These are phyloP conservation scores for Plantago coronopus DNA, from an alignment of 305 asterid genomes.

Conservation along the genomic window DNA sequence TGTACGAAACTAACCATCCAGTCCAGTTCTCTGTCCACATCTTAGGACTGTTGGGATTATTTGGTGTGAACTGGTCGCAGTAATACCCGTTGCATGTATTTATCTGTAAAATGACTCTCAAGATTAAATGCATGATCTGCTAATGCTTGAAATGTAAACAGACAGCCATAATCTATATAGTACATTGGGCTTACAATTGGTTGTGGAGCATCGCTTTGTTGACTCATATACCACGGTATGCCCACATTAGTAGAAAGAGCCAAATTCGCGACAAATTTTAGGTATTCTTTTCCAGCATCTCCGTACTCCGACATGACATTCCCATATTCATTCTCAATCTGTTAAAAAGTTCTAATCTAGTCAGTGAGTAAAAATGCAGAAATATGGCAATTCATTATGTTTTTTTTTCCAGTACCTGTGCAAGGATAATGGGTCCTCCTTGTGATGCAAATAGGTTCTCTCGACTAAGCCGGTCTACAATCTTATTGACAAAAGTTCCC, in stretches of 20 bases:
- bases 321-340: constrained; percentile 54
- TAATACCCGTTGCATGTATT: constrained; percentile 36
- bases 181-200: constrained; percentile 25
- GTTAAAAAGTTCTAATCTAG: not conserved
- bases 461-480: constrained; percentile 35
- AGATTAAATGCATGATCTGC: not conserved
- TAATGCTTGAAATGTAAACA: not conserved
- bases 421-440: constrained; percentile 46
- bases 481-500: constrained; percentile 30
- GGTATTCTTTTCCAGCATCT: constrained; percentile 23
- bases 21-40: constrained; percentile 39
- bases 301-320: constrained; percentile 22
- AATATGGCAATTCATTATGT: no score
- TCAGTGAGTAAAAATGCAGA: not conserved
- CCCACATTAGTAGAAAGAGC: constrained; percentile 38
- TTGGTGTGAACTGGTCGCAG: constrained; percentile 29
- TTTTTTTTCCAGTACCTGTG: constrained; percentile 32
- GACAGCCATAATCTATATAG: not conserved
- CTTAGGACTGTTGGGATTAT: constrained; percentile 25
- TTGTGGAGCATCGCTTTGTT: constrained; percentile 33
- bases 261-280: constrained; percentile 29
- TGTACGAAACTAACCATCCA: constrained; percentile 27
- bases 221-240: constrained; percentile 56
- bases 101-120: constrained; percentile 22
- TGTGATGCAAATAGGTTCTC: constrained; percentile 37